Evolutionary conservation across 345 rosid genomes (phyloP).

Genomic region (Cardamine chenopodiifolia): DNA sequence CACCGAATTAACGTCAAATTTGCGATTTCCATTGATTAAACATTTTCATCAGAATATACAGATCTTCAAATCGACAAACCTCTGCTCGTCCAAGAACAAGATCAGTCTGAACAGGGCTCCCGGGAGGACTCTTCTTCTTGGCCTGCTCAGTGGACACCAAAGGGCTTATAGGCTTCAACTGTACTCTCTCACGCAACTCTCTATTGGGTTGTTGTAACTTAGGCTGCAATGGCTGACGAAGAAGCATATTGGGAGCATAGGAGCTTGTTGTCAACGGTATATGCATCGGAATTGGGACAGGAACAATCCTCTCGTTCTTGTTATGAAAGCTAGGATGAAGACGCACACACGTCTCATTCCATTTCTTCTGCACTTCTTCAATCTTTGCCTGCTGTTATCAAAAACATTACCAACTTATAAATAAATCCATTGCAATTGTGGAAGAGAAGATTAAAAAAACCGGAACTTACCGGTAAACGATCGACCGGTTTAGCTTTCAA

Average conservation of each 20-base stretch:
- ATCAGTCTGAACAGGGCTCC: constrained; percentile 85
- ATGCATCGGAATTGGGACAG: constrained; percentile 45
- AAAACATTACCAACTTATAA: constrained; percentile 7
- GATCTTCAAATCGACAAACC: constrained; percentile 5
- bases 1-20: constrained; percentile 38
- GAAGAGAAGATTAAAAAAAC: constrained; percentile 12
- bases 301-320: constrained; percentile 54
- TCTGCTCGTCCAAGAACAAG: constrained; percentile 75
- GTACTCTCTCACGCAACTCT: constrained; percentile 46
- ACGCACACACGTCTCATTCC: constrained; percentile 72
- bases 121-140: constrained; percentile 51
- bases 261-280: constrained; percentile 52
- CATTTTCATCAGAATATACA: not conserved
- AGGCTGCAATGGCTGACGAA: constrained; percentile 66
- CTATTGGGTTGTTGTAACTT: constrained; percentile 56
- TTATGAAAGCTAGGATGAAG: constrained; percentile 72
- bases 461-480: constrained; percentile 55
- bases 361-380: constrained; percentile 77
- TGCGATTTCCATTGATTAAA: constrained; percentile 37
- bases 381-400: constrained; percentile 32
- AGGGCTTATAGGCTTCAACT: constrained; percentile 44
- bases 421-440: not conserved
- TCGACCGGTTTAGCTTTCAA: constrained; percentile 61
- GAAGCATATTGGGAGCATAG: constrained; percentile 54
- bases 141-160: constrained; percentile 37